Conservation (phyloP, 2,329 filamentous ascomycete genomes). For the Sporothrix pseudoabietina region DNA sequence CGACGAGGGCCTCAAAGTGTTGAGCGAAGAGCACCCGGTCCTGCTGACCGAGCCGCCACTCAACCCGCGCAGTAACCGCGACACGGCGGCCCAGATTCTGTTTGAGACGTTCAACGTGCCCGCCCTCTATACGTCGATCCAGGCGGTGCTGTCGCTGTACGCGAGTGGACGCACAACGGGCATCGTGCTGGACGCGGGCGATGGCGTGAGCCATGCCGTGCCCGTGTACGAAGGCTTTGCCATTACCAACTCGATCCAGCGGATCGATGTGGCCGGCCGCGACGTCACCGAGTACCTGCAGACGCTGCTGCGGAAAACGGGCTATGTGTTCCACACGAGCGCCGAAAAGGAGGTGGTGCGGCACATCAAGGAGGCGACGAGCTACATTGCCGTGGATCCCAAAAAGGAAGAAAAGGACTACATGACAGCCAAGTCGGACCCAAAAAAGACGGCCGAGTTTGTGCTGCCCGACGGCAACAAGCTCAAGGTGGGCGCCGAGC, state of each 20-base stretch:
- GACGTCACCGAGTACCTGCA: constrained; percentile 97
- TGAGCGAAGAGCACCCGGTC: constrained; percentile 98
- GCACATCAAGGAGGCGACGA: constrained; percentile 92
- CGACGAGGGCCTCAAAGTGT: constrained; percentile 89
- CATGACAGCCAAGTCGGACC: constrained; percentile 75
- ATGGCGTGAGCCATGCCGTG: constrained; percentile 95
- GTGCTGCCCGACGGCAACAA: constrained; percentile 89
- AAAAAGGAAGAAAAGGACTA: constrained; percentile 97
- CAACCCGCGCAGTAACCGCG: constrained; percentile 92
- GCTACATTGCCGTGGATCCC: constrained; percentile 88
- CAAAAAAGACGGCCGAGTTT: constrained; percentile 82
- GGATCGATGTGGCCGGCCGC: constrained; percentile 93
- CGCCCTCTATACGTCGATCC: constrained; percentile 93
- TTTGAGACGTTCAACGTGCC: constrained; percentile 99
- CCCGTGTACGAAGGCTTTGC: constrained; percentile 98
- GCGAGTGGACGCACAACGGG: constrained; percentile 94
- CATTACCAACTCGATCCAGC: constrained; percentile 89
- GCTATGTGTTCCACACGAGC: constrained; percentile 94
- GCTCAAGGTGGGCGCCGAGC: constrained; percentile 89
- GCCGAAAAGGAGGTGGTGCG: constrained; percentile 99
- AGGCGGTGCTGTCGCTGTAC: constrained; percentile 94
- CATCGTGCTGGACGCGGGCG: constrained; percentile 91
- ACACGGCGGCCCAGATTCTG: constrained; percentile 93
- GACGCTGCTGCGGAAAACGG: constrained; percentile 83
- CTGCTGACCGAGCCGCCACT: constrained; percentile 93